Conservation (phyloP, 345 rosid species). For the Hevea brasiliensis region DNA sequence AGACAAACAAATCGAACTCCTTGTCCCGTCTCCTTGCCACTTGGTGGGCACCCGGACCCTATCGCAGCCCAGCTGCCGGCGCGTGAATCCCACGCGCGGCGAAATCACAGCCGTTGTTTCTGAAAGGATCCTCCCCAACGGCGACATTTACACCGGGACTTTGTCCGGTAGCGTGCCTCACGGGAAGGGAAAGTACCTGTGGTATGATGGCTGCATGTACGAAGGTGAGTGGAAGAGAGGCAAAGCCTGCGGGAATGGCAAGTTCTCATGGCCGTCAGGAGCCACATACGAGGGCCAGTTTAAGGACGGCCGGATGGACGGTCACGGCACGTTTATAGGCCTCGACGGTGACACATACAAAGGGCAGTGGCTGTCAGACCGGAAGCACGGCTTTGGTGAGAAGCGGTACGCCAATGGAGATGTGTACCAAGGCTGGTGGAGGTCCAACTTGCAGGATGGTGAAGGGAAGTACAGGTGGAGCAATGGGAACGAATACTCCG, state of each 20-base stretch:
- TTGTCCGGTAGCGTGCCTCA: slow-evolving; percentile 51
- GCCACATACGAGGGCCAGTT: slow-evolving; percentile 73
- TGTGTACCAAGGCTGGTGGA: slow-evolving; percentile 61
- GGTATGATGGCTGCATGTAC: slow-evolving; percentile 78
- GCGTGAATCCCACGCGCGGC: slow-evolving; percentile 26
- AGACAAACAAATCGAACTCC: neutral
- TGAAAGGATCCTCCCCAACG: slow-evolving; percentile 53
- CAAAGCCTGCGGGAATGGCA: slow-evolving; percentile 56
- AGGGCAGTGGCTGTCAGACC: slow-evolving; percentile 55
- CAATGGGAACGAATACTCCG: slow-evolving; percentile 58
- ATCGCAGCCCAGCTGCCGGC: slow-evolving; percentile 16
- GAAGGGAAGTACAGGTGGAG: slow-evolving; percentile 63
- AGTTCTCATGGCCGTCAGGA: slow-evolving; percentile 76
- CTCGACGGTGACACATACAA: slow-evolving; percentile 58
- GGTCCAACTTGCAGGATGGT: slow-evolving; percentile 56
- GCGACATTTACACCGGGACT: slow-evolving; percentile 66
- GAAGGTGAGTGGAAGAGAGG: slow-evolving; percentile 68
- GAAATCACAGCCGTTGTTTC: neutral
- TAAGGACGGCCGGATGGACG: slow-evolving; percentile 63
- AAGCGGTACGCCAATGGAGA: slow-evolving; percentile 59
- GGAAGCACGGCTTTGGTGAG: slow-evolving; percentile 66
- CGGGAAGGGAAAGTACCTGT: slow-evolving; percentile 65
- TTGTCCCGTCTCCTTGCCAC: neutral
- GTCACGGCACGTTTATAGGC: slow-evolving; percentile 60
- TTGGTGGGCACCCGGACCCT: neutral